Percentiles rank a stretch among this genome's conserved stretches.
phyloP scores from a whole-genome alignment of 73 alveolate species.

The Tetrahymena elliotti region DNA sequence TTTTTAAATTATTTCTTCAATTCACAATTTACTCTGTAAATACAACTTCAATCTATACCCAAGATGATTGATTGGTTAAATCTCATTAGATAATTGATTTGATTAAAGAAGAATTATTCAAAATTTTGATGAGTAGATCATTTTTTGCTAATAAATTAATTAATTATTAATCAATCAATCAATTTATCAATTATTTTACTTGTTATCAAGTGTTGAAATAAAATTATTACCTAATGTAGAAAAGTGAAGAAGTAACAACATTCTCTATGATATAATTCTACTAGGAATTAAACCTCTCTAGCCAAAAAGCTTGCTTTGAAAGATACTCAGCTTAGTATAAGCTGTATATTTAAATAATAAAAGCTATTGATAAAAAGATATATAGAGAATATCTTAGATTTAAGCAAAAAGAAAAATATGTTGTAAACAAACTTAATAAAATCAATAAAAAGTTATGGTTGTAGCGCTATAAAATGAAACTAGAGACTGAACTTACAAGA shows the following conservation, averaged over 20 bases:
- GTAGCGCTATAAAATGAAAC: not conserved
- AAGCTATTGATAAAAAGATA: not conserved
- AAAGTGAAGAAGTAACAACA: not conserved
- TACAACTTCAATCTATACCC: too few relatives aligned
- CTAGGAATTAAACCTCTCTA: not conserved
- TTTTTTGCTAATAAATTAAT: too few relatives aligned
- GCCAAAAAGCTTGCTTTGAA: not conserved
- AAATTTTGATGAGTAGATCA: too few relatives aligned
- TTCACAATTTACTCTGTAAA: too few relatives aligned
- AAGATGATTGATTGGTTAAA: too few relatives aligned
- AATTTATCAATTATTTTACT: too few relatives aligned
- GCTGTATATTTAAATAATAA: not conserved
- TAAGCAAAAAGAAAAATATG: not conserved
- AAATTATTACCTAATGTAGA: not conserved
- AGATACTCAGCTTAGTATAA: not conserved
- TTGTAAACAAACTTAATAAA: not conserved
- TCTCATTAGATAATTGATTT: too few relatives aligned
- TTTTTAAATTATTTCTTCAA: too few relatives aligned
- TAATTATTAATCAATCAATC: too few relatives aligned
- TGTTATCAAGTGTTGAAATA: not conserved
- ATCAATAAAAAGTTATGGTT: not conserved
- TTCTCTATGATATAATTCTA: not conserved
- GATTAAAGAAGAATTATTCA: too few relatives aligned
- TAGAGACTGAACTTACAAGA: not conserved
- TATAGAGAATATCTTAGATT: not conserved